Percentiles rank a stretch among this genome's conserved stretches.
Evolutionary conservation across 2,329 filamentous ascomycete species (phyloP).

Genomic region (Seiridium unicorne): DNA sequence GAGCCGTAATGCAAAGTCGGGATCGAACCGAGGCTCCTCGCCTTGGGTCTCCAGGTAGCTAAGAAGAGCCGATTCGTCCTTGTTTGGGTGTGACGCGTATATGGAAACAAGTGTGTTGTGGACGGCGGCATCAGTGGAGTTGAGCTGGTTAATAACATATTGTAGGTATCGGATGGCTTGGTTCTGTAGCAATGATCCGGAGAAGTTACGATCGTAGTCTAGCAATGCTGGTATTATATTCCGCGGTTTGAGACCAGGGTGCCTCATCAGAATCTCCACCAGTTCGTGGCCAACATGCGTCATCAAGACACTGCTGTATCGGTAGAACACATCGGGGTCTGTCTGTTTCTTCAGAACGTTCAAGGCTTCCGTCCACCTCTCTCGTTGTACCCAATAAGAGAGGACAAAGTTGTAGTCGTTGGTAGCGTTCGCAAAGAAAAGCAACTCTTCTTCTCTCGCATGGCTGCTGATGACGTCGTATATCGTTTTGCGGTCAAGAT

Average conservation of each 20-base stretch:
- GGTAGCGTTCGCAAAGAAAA: constrained; percentile 85
- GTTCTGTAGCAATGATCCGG: constrained; percentile 69
- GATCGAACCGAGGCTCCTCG: constrained; percentile 83
- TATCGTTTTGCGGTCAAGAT: constrained; percentile 86
- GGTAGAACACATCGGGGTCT: constrained; percentile 90
- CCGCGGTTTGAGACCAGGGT: constrained; percentile 78
- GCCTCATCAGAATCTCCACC: constrained; percentile 94
- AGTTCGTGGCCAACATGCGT: constrained; percentile 79
- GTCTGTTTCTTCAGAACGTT: constrained; percentile 90
- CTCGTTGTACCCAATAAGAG: constrained; percentile 95
- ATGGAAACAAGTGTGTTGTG: constrained; percentile 98
- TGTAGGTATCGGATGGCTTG: constrained; percentile 93
- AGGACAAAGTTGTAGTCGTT: constrained; percentile 94
- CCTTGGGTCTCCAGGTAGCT: constrained; percentile 90
- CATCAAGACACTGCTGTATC: constrained; percentile 96
- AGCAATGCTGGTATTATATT: constrained; percentile 90
- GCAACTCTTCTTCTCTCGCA: constrained; percentile 85
- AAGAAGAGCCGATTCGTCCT: constrained; percentile 81
- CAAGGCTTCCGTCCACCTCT: constrained; percentile 85
- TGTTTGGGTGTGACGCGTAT: constrained; percentile 81
- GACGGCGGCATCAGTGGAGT: constrained; percentile 78
- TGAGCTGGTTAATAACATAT: constrained; percentile 85
- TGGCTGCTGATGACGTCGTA: constrained; percentile 97
- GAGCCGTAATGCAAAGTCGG: constrained; percentile 90
- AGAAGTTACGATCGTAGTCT: constrained; percentile 83